Evolutionary conservation across 2,329 filamentous ascomycete species (phyloP).

Genomic region (Neophaeococcomyces aloes): DNA sequence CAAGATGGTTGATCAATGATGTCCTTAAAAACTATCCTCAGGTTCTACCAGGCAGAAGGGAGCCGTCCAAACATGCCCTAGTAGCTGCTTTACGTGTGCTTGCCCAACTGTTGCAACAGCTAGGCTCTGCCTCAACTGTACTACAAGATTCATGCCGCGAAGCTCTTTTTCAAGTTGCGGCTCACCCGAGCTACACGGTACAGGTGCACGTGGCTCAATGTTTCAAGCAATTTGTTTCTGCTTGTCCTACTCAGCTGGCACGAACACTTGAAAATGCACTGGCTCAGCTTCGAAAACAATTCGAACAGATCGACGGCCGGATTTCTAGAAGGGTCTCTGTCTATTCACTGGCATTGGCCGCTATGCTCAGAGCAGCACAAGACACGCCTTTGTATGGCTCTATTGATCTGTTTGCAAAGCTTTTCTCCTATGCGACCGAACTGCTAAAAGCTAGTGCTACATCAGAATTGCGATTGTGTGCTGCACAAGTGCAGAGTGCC

Average conservation of each 20-base stretch:
- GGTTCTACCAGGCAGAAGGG: conserved; percentile 70
- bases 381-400: conserved; percentile 85
- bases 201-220: conserved; percentile 83
- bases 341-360: conserved; percentile 82
- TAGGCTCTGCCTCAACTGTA: conserved; percentile 70
- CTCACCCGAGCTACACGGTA: conserved; percentile 92
- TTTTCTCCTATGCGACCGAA: conserved; percentile 82
- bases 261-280: conserved; percentile 90
- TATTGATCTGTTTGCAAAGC: conserved; percentile 85
- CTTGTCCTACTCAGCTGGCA: conserved; percentile 83
- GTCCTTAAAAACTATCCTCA: conserved; percentile 92
- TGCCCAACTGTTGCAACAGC: conserved; percentile 62
- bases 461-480: conserved; percentile 79
- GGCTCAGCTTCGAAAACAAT: conserved; percentile 83
- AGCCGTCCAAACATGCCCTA: conserved; percentile 78
- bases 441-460: conserved; percentile 85
- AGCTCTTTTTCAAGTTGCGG: conserved; percentile 75
- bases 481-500: conserved; percentile 91
- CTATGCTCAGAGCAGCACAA: conserved; percentile 80
- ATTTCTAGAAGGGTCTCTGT: conserved; percentile 9
- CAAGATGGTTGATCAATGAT: conserved; percentile 71
- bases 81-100: conserved; percentile 70
- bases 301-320: conserved; percentile 62
- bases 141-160: conserved; percentile 80
- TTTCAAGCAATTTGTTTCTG: conserved; percentile 74